A percentile compares a stretch with the other conserved stretches of the same genome.
phyloP scores from a whole-genome alignment of 2,329 filamentous ascomycete species.

The Alternaria ethzedia region DNA sequence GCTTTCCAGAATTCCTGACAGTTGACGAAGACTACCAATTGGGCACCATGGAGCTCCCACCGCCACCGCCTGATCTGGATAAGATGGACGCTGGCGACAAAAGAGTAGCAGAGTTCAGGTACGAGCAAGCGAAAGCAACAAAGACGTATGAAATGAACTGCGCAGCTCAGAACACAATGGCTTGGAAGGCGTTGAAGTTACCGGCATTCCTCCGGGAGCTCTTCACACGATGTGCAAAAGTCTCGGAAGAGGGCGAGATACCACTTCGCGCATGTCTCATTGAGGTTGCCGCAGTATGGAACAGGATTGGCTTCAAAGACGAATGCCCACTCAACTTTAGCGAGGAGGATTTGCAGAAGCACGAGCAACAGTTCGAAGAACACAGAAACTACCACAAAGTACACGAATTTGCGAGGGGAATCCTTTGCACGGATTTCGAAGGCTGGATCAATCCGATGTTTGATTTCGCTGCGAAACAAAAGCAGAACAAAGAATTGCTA shows the following conservation, averaged over 20 bases:
- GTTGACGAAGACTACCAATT: constrained; percentile 21
- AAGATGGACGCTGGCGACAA: constrained; percentile 18
- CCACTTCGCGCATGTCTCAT: constrained; percentile 46
- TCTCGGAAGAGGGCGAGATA: constrained; percentile 39
- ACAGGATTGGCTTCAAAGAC: constrained; percentile 25
- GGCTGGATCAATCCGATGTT: constrained; percentile 45
- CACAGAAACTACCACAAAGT: constrained; percentile 38
- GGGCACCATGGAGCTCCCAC: constrained; percentile 7
- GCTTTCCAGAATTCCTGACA: constrained; percentile 23
- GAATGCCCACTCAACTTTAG: constrained; percentile 39
- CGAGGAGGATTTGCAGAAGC: constrained; percentile 33
- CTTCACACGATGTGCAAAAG: constrained; percentile 36
- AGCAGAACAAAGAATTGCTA: constrained; percentile 34
- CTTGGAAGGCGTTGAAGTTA: not conserved
- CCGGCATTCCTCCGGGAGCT: constrained; percentile 30
- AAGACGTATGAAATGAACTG: constrained; percentile 44
- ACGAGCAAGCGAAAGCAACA: constrained; percentile 15
- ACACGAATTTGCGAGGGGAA: constrained; percentile 34
- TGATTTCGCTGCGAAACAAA: constrained; percentile 27
- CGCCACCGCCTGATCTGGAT: constrained; percentile 14
- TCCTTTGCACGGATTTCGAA: constrained; percentile 44
- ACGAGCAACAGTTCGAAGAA: constrained; percentile 38
- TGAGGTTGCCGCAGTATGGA: constrained; percentile 38
- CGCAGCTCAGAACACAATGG: constrained; percentile 23
- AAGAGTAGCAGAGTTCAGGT: no score